phyloP scores from a whole-genome alignment of 345 rosid genomes.

The Gossypium thurberi region DNA sequence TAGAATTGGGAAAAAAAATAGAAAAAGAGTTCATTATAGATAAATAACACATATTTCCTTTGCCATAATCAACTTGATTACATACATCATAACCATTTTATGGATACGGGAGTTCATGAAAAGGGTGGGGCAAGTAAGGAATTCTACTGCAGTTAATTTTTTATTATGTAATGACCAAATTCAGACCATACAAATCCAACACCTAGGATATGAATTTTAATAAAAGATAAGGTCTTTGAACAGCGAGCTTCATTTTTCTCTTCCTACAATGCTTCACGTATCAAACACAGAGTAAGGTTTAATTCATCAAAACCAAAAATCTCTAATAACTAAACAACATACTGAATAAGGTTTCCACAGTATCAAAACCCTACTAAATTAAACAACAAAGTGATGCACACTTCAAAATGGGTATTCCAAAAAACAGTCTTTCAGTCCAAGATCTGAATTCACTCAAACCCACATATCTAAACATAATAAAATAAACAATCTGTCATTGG shows the following conservation, averaged over 20 bases:
- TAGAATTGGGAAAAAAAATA: neutral
- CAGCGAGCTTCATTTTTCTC: neutral
- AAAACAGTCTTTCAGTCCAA: neutral
- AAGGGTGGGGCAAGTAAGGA: neutral
- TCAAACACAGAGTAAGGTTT: neutral
- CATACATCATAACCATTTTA: neutral
- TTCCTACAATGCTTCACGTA: neutral
- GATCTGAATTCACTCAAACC: constrained; percentile 1
- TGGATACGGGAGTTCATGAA: neutral
- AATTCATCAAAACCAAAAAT: neutral
- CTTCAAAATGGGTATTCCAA: neutral
- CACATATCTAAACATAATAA: neutral
- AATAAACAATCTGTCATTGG: neutral
- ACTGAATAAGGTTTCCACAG: neutral
- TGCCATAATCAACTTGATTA: neutral
- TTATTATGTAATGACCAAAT: neutral
- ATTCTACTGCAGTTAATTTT: neutral
- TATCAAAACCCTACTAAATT: neutral
- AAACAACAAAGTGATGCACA: neutral
- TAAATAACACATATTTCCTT: neutral
- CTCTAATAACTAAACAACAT: neutral
- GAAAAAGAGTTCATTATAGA: neutral
- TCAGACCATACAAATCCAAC: neutral
- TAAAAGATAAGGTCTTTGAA: neutral
- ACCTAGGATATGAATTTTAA: neutral